Evolutionary conservation across 2,329 filamentous ascomycete genomes (phyloP).

Genomic region (Nakataea oryzae): DNA sequence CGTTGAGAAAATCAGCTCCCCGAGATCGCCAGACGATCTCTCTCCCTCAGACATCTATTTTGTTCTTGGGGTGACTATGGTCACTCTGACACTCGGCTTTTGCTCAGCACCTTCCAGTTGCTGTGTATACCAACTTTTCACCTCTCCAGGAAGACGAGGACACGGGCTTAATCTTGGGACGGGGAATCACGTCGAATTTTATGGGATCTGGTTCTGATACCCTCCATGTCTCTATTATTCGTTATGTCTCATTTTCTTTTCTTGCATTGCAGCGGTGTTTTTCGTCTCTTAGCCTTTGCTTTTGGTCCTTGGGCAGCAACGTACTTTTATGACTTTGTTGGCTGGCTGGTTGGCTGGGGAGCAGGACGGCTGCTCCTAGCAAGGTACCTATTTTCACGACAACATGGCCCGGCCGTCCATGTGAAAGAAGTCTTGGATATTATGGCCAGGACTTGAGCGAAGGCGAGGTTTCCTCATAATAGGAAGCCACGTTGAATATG

Average conservation of each 20-base stretch:
- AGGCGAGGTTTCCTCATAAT: no score
- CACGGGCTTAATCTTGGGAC: not conserved
- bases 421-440: not conserved
- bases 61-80: not conserved
- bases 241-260: slow-evolving; percentile 1
- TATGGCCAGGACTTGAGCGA: not conserved
- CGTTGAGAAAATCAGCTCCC: not conserved
- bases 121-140: not conserved
- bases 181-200: not conserved
- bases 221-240: not conserved
- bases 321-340: not conserved
- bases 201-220: not conserved
- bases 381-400: not conserved
- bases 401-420: not conserved
- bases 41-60: not conserved
- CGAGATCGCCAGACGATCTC: not conserved
- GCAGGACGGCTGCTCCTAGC: not conserved
- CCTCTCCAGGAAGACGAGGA: not conserved
- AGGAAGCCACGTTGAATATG: no score
- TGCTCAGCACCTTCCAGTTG: no score
- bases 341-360: not conserved
- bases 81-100: no score
- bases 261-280: not conserved
- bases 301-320: not conserved
- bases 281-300: not conserved